Percentiles rank a stretch among this genome's conserved stretches.
These are phyloP conservation scores for Ceratocystis colombiana DNA, from an alignment of 2,329 filamentous ascomycete genomes.

Conservation along the genomic window DNA sequence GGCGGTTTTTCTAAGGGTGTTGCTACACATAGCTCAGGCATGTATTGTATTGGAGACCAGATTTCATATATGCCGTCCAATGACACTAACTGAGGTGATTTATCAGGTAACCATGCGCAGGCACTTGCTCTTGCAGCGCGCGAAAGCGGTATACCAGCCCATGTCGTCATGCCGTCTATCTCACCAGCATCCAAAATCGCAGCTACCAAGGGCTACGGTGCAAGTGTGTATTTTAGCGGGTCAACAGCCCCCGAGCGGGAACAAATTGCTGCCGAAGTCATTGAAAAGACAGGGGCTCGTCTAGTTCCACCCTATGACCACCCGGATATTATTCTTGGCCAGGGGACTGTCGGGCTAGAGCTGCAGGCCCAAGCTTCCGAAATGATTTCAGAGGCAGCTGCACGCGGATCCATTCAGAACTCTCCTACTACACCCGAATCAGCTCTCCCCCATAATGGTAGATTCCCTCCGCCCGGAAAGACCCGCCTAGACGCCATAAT, in stretches of 20 bases:
- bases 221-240: conserved; percentile 69
- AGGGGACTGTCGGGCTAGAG: conserved; percentile 83
- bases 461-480: conserved; percentile 2
- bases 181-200: conserved; percentile 77
- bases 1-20: conserved; percentile 58
- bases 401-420: conserved; percentile 22
- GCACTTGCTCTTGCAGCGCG: conserved; percentile 77
- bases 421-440: background rate
- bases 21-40: conserved; percentile 82
- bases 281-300: conserved; percentile 61
- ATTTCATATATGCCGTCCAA: background rate
- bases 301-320: conserved; percentile 89
- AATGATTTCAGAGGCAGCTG: conserved; percentile 36
- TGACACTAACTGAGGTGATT: background rate
- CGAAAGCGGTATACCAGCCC: conserved; percentile 61
- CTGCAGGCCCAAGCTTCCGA: conserved; percentile 60
- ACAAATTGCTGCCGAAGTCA: conserved; percentile 59
- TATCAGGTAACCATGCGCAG: conserved; percentile 81
- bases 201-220: conserved; percentile 68
- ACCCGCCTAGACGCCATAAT: conserved; percentile 59
- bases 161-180: conserved; percentile 89
- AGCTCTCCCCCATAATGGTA: conserved; percentile 19
- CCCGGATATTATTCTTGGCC: conserved; percentile 80
- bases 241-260: conserved; percentile 73
- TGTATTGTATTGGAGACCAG: conserved; percentile 26